phyloP scores from a whole-genome alignment of 345 rosid genomes.

The Aegle marmelos region DNA sequence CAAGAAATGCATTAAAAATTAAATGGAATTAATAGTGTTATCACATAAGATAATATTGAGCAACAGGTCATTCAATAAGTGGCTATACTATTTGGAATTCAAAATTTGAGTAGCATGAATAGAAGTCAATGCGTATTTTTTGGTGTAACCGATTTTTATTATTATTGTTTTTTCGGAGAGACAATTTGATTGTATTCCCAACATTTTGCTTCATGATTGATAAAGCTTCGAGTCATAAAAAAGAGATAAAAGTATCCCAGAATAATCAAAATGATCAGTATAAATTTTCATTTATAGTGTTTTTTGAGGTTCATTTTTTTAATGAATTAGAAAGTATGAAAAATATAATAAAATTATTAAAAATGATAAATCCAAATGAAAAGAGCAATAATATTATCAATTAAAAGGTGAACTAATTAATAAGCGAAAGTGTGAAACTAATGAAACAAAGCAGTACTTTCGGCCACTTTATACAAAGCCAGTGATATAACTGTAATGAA shows the following conservation, averaged over 20 bases:
- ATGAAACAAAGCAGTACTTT: neutral
- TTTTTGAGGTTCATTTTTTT: neutral
- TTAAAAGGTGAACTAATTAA: neutral
- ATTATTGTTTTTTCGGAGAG: neutral
- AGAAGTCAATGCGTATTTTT: neutral
- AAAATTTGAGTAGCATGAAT: neutral
- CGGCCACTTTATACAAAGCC: neutral
- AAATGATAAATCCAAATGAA: neutral
- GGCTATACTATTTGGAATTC: neutral
- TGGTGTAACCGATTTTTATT: neutral
- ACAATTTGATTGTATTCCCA: neutral
- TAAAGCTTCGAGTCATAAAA: neutral
- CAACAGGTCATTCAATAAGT: neutral
- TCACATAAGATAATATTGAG: neutral
- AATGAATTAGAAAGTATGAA: neutral
- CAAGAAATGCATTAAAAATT: neutral
- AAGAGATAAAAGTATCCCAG: neutral
- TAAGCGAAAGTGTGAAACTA: neutral
- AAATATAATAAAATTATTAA: neutral
- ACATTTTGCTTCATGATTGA: neutral
- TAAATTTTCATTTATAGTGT: neutral
- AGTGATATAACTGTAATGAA: neutral
- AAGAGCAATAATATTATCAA: neutral
- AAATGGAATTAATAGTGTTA: neutral
- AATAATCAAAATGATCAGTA: neutral